These are phyloP conservation scores for Sisymbrium altissimum DNA, from an alignment of 345 rosid species.

Conservation along the genomic window DNA sequence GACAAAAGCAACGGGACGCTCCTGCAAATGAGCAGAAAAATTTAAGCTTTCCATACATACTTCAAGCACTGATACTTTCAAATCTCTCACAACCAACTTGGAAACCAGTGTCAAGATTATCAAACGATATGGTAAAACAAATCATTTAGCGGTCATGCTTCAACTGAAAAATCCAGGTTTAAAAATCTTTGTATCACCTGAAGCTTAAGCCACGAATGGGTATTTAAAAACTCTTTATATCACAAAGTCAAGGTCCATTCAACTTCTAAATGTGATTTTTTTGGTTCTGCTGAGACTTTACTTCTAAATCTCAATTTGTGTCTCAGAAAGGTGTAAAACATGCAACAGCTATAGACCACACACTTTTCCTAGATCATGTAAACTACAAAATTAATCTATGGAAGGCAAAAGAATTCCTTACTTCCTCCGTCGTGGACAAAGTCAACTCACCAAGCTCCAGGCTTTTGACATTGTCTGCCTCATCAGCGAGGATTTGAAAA, in stretches of 20 bases:
- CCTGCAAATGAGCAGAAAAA: constrained; percentile 46
- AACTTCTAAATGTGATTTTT: neutral
- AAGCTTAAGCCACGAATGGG: neutral
- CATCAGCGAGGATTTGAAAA: constrained; percentile 50
- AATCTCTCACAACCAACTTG: neutral
- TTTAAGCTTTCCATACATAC: neutral
- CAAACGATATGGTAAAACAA: neutral
- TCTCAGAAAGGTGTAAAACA: neutral
- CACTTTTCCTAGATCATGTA: neutral
- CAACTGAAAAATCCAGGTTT: neutral
- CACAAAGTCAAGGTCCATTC: neutral
- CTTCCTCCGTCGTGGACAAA: constrained; percentile 47
- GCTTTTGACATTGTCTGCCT: constrained; percentile 34
- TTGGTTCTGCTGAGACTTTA: neutral
- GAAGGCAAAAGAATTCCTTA: constrained; percentile 35
- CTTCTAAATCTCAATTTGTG: neutral
- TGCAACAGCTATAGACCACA: constrained; percentile 12
- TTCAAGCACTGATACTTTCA: neutral
- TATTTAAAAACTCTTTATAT: neutral
- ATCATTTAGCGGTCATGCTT: neutral
- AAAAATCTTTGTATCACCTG: too few relatives aligned
- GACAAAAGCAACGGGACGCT: constrained; percentile 86
- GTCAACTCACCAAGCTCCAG: constrained; percentile 38
- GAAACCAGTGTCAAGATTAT: neutral
- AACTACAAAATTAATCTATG: constrained; percentile 11